Base-by-base conservation (phyloP, 2,329 filamentous ascomycete genomes). In the Teratosphaeria viscida region DNA sequence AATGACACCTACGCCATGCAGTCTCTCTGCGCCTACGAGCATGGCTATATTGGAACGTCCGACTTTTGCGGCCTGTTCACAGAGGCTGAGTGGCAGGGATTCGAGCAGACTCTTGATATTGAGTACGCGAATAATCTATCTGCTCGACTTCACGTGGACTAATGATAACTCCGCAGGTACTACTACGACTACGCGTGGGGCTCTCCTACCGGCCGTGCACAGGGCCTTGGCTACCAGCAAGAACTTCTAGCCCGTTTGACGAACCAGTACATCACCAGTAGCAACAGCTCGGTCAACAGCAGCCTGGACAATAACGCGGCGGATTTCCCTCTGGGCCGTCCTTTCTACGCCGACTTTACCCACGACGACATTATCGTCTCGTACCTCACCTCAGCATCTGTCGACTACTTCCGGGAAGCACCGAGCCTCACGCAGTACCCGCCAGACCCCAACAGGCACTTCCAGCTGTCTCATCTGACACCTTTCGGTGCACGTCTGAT, bases 51-150 rank as follows among this genome's bases (percentile, higher is more conserved):
- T 16, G 78, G 79, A 23, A 70, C 68, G 59, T 81, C 78, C 3
- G 74, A 78, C 35, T 83, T 82, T 69, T 83, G 81, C 70, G 63
- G 67, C 23, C 74, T 82, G 29, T 83, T 83, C 70, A 82, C 80
- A 0, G 72, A 75, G 53, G 75, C 80, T 55, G 81, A 83, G 66
- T 83, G 81, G 81, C 69, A 73, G 23, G 79, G 78, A 19, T 83
- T 80, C 65, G 81, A 81, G 59, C 78, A 78, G 61, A 78, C 76
- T 2, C 68, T 82, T 10, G 81, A 83, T 62, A 75, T 81, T 39
- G 76, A 79, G 43, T 49, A 23, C 7, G 53, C 16, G 43, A 43
- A 5, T 56, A 2, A 23, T 39, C 10, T 32, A 14, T 26, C 19
- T 26, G 54, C 26, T 35, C 19, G 14, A 11, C 8, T 23, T 19